These are phyloP conservation scores for Ceraceosorus guamensis DNA, from an alignment of 1,284 basidiomycete species.

Conservation along the genomic window DNA sequence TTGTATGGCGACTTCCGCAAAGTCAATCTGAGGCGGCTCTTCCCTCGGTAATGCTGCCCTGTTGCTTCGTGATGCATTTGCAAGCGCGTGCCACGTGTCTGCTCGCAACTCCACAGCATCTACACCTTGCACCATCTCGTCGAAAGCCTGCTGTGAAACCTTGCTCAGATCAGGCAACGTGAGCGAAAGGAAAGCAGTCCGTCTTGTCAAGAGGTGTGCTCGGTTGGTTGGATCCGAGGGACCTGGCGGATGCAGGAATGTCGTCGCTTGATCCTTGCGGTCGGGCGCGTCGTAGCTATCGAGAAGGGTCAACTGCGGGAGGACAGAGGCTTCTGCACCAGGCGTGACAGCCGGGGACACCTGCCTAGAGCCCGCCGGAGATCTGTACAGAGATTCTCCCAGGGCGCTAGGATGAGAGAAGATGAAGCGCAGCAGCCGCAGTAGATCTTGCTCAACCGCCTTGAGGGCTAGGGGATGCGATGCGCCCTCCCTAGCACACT, in stretches of 20 bases:
- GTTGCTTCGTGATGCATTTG: slow-evolving; percentile 1
- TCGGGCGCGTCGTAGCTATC: too few relatives aligned
- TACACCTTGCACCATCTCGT: slow-evolving; percentile 11
- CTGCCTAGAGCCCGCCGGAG: neutral
- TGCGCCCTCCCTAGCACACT: too few relatives aligned
- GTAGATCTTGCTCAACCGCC: slow-evolving; percentile 7
- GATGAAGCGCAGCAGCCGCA: slow-evolving; percentile 10
- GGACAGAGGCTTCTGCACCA: neutral
- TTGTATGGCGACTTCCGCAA: slow-evolving; percentile 11
- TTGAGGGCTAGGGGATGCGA: slow-evolving; percentile 13
- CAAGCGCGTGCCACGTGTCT: slow-evolving; percentile 11
- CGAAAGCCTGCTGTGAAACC: slow-evolving; percentile 1
- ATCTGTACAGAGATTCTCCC: neutral
- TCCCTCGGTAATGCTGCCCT: neutral
- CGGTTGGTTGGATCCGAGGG: slow-evolving; percentile 6
- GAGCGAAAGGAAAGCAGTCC: slow-evolving; percentile 10
- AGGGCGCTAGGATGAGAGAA: neutral
- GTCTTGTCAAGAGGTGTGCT: slow-evolving; percentile 7
- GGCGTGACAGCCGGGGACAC: neutral
- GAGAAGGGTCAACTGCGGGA: too few relatives aligned
- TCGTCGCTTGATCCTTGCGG: neutral
- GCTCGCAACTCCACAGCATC: slow-evolving; percentile 17
- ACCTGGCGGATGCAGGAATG: slow-evolving; percentile 3
- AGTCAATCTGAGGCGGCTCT: slow-evolving; percentile 4
- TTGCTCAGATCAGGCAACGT: slow-evolving; percentile 13